Evolutionary conservation across 108 stramenopile species (phyloP).

Genomic region (Conticribra guillardii): DNA sequence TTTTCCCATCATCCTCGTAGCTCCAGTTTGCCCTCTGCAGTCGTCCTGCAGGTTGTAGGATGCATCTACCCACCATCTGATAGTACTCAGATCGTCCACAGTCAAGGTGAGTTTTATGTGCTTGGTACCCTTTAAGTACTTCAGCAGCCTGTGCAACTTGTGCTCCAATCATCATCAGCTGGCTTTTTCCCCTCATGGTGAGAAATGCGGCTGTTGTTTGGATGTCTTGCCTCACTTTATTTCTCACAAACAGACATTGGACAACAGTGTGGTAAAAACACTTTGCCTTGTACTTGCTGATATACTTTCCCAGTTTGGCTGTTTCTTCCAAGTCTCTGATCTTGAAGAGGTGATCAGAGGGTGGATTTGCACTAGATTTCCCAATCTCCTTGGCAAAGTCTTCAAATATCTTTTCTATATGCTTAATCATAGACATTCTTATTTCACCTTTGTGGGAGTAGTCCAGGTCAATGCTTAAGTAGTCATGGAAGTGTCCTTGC

Average conservation of each 20-base stretch:
- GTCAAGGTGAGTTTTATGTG: neutral
- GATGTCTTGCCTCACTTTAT: neutral
- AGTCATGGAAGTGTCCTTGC: slow-evolving; percentile 13
- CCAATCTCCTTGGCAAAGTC: slow-evolving; percentile 6
- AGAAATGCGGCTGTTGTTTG: slow-evolving; percentile 8
- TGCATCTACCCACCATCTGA: slow-evolving; percentile 61
- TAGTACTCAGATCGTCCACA: neutral
- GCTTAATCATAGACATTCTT: slow-evolving; percentile 29
- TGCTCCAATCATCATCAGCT: slow-evolving; percentile 9
- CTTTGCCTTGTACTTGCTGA: neutral
- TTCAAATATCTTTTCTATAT: slow-evolving; percentile 30
- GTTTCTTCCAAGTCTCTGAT: slow-evolving; percentile 17
- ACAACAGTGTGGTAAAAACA: neutral
- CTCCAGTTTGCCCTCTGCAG: slow-evolving; percentile 16
- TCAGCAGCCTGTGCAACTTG: neutral
- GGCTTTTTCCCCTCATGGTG: slow-evolving; percentile 4
- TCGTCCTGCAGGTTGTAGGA: slow-evolving; percentile 42
- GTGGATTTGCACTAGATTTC: slow-evolving; percentile 16
- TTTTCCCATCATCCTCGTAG: slow-evolving; percentile 4
- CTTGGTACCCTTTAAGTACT: slow-evolving; percentile 9
- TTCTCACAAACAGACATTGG: neutral
- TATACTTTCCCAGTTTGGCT: no score
- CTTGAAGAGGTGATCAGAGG: slow-evolving; percentile 44
- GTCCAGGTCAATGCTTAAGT: slow-evolving; percentile 13
- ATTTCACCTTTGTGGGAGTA: slow-evolving; percentile 9